Evolutionary conservation across 371 early-diverging fungal genomes (phyloP).

Genomic region (Mortierella sp.): DNA sequence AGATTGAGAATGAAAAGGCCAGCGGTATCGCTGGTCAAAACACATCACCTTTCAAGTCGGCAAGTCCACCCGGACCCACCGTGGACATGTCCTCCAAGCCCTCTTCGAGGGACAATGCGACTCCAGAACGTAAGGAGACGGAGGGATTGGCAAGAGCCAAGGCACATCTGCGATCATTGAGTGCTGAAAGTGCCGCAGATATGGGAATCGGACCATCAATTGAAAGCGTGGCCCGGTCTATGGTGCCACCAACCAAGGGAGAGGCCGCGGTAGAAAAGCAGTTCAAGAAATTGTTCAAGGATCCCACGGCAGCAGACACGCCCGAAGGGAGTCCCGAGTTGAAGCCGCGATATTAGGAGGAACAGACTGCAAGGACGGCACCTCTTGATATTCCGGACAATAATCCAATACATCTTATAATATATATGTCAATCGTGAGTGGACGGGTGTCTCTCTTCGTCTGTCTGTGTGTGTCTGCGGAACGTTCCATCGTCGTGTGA

Average conservation of each 20-base stretch:
- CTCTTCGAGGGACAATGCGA: too few relatives aligned
- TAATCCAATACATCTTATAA: too few relatives aligned
- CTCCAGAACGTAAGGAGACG: neutral
- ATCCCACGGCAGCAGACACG: constrained; percentile 6
- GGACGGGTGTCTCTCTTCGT: too few relatives aligned
- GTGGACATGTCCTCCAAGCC: neutral
- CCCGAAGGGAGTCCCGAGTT: constrained; percentile 13
- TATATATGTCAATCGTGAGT: too few relatives aligned
- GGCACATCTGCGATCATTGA: constrained; percentile 10
- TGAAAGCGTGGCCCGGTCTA: neutral
- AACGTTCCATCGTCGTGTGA: neutral
- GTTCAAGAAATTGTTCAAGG: constrained; percentile 17
- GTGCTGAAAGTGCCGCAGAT: neutral
- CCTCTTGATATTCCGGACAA: too few relatives aligned
- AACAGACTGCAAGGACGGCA: too few relatives aligned
- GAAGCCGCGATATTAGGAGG: neutral
- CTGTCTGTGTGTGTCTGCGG: neutral
- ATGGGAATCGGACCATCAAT: neutral
- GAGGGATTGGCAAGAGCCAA: constrained; percentile 16
- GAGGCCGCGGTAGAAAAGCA: constrained; percentile 12
- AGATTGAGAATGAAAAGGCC: constrained; percentile 16
- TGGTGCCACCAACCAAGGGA: neutral
- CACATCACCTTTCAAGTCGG: neutral
- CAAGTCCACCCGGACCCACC: neutral
- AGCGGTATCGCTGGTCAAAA: neutral